Evolutionary conservation across 2,329 filamentous ascomycete species (phyloP).

Genomic region (Chaetomium sp.): DNA sequence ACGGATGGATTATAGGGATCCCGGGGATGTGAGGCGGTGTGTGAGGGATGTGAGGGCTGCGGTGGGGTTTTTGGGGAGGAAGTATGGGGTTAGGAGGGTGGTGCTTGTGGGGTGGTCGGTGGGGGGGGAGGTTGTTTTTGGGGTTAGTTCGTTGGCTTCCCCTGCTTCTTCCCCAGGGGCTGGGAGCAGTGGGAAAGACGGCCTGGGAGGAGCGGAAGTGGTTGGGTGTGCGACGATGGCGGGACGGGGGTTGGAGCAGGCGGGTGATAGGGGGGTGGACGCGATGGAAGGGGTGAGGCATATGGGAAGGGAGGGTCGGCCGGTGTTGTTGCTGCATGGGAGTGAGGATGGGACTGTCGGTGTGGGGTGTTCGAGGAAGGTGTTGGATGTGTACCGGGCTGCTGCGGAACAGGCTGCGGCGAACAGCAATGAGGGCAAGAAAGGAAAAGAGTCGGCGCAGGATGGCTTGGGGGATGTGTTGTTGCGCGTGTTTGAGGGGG

Average conservation of each 20-base stretch:
- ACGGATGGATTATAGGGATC: slow-evolving; percentile 33
- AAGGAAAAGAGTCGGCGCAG: too few relatives aligned
- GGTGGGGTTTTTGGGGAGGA: slow-evolving; percentile 30
- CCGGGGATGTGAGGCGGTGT: slow-evolving; percentile 28
- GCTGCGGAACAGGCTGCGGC: background rate
- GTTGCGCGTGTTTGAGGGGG: slow-evolving; percentile 34
- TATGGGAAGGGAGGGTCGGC: slow-evolving; percentile 15
- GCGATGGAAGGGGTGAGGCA: too few relatives aligned
- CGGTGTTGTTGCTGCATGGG: slow-evolving; percentile 34
- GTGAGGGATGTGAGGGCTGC: slow-evolving; percentile 31
- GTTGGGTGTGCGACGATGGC: slow-evolving; percentile 34
- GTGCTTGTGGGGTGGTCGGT: slow-evolving; percentile 39
- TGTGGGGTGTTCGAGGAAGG: slow-evolving; percentile 28
- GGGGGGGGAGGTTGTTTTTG: slow-evolving; percentile 36
- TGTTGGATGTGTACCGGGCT: slow-evolving; percentile 32
- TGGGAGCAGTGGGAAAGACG: too few relatives aligned
- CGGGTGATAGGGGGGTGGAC: too few relatives aligned
- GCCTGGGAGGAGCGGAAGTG: background rate
- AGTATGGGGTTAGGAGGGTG: slow-evolving; percentile 29
- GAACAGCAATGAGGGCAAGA: too few relatives aligned
- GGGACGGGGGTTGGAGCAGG: slow-evolving; percentile 30
- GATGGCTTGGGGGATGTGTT: slow-evolving; percentile 18
- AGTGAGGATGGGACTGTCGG: slow-evolving; percentile 32
- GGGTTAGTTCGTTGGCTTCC: slow-evolving; percentile 22
- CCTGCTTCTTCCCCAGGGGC: too few relatives aligned